Percentiles rank a stretch among this genome's conserved stretches.
These are phyloP conservation scores for Saturnispora bothae DNA, from an alignment of 805 yeast genomes.

Conservation along the genomic window DNA sequence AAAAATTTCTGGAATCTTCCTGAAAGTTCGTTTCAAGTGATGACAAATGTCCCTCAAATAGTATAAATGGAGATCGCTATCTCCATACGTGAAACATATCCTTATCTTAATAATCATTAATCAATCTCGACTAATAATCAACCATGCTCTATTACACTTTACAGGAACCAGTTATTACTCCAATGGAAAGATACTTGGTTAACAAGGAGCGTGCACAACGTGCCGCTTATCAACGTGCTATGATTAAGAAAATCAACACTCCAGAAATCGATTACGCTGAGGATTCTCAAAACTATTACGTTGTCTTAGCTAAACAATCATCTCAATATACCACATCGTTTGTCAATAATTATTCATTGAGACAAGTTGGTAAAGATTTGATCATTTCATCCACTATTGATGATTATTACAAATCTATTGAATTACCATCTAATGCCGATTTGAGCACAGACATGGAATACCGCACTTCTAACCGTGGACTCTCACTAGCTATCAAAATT, in stretches of 20 bases:
- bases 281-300: conserved; percentile 18
- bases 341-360: conserved; percentile 16
- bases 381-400: conserved; percentile 18
- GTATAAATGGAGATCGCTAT: not conserved
- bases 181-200: not conserved
- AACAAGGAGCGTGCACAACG: conserved; percentile 6
- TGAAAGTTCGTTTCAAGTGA: not conserved
- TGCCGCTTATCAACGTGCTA: conserved; percentile 8
- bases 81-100: too few species aligned
- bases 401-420: conserved; percentile 14
- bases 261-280: conserved; percentile 12
- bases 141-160: conserved; percentile 2
- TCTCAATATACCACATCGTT: conserved; percentile 2
- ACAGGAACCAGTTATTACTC: not conserved
- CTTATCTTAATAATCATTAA: too few species aligned
- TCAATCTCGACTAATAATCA: too few species aligned
- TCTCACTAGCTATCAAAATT: conserved; percentile 14
- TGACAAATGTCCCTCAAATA: not conserved
- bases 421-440: conserved; percentile 20
- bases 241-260: conserved; percentile 7
- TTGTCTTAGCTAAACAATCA: conserved; percentile 15
- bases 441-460: conserved; percentile 12
- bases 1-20: conserved; percentile 1
- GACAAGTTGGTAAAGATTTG: conserved; percentile 13
- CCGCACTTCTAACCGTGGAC: conserved; percentile 16